Conservation (phyloP, 2,329 filamentous ascomycete genomes). For the Didymella segeticola region DNA sequence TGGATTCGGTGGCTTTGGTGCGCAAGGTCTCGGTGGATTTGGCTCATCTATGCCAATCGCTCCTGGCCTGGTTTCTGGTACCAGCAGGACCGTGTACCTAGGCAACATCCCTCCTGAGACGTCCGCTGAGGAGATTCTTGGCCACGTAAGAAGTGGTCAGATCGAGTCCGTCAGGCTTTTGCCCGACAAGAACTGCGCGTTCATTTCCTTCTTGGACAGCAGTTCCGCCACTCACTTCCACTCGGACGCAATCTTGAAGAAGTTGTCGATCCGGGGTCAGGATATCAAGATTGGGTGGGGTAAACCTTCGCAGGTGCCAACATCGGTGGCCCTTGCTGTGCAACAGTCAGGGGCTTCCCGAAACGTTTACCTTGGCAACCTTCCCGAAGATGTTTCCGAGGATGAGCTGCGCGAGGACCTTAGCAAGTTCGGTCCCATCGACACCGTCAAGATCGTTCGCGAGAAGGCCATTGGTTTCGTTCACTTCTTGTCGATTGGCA, state of each 20-base stretch:
- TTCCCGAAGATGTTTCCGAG: conserved; percentile 87
- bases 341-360: conserved; percentile 96
- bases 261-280: conserved; percentile 96
- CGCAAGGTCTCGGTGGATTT: conserved; percentile 67
- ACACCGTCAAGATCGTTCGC: conserved; percentile 95
- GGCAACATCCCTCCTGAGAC: conserved; percentile 99
- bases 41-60: conserved; percentile 78
- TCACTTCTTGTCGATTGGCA: conserved; percentile 95
- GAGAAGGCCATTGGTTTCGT: conserved; percentile 99
- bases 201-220: conserved; percentile 98
- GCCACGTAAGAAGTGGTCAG: conserved; percentile 94
- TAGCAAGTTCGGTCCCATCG: conserved; percentile 94
- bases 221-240: conserved; percentile 99
- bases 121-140: conserved; percentile 92
- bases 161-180: conserved; percentile 98
- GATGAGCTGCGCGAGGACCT: conserved; percentile 94
- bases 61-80: conserved; percentile 83
- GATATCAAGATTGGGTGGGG: conserved; percentile 99
- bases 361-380: conserved; percentile 95
- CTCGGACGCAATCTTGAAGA: conserved; percentile 99
- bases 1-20: conserved; percentile 70
- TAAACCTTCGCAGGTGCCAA: conserved; percentile 97
- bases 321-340: conserved; percentile 94
- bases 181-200: conserved; percentile 99
- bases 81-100: conserved; percentile 94